Evolutionary conservation across 2,329 filamentous ascomycete genomes (phyloP), one percentile per base, ranked within the genome.

Genomic region (Aspergillus uvarum): DNA sequence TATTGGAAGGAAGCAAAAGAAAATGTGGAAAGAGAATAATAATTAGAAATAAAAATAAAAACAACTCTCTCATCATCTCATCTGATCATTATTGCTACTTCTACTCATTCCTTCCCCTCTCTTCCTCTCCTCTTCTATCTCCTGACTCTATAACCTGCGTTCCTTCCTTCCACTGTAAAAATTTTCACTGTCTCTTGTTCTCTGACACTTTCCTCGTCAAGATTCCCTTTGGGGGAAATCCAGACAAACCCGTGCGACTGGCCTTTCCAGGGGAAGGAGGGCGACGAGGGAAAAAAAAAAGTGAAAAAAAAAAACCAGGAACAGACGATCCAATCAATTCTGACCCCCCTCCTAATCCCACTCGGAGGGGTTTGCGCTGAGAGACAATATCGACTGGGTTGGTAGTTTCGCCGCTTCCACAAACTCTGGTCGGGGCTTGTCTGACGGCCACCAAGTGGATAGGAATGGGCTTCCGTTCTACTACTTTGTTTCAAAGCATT

Each of bases 61-160:
- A 60, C 60, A 58, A 58, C 53, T 12, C 11, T 48, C 48, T 59
- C 60, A 57, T 62, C 53, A 56, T 53, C 51, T 51, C 60, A 38
- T 61, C 32, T 35, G 32, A 35, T 65, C 60, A 58, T 62, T 50
- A 56, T 59, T 65, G 60, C 60, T 63, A 59, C 55, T 60, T 59
- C 54, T 55, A 59, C 55, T 51, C 58, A 55, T 62, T 54, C 53
- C 47, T 54, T 49, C 51, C 51, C 59, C 57, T 62, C 48, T 50
- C 51, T 59, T 54, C 57, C 58, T 59, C 47, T 59, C 44, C 8
- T 19, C 16, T 7, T 44, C 38, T n/a, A 44, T 44, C 38, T 44
- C 38, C 16, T n/a, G 7, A 44, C 5, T 16, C 38, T 44, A 44
- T 6, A 19, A 16, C 8, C 16, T 44, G 12, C 16, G 16, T 12